Evolutionary conservation across 352 stramenopile species (phyloP), one percentile per base, ranked within the genome.

Genomic region (Phytopythium aichiense): DNA sequence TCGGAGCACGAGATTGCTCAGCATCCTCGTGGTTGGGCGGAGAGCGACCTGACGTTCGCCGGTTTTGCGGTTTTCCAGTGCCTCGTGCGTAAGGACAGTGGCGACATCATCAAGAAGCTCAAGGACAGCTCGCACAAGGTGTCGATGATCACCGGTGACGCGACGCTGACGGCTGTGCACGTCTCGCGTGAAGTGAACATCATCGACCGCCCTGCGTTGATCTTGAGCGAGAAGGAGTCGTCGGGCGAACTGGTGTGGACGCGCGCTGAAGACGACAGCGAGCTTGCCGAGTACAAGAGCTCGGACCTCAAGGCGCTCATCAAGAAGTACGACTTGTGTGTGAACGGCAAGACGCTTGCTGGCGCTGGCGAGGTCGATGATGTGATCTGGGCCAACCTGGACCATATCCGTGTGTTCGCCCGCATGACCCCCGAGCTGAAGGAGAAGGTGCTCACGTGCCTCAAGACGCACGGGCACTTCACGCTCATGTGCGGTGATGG

Each of bases 91-190:
- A 99, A 99, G 77, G 95, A 99, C 79, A 98, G 96, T 52, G 83
- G 76, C 23, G 74, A 94, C 7, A 97, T 99, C 40, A 76, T 99
- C 38, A 84, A 94, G 64, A 88, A 97, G 60, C 72, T 99, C 38
- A 82, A 87, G 56, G 84, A 87, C 28, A 98, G 90, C 64, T 91
- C 87, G 20, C 96, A 99, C 70, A 62, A 82, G n/a, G 87, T 97
- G 15, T 94, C 96, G 23, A 99, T 99, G 95, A 99, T 99, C 67
- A 99, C 98, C 15, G 98, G 98, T 58, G 98, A 99, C 74, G 91
- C 92, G 38, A 91, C 97, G 12, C 81, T 99, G 31, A 99, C 98
- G 42, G 98, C 98, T 38, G 91, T 96, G 31, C 93, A 99, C 63
- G 98, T 99, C 25, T 98, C 97, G 9, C 88, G 91, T 61, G 87